Percentiles rank a stretch among this genome's conserved stretches.
Conservation (phyloP, 2,329 filamentous ascomycete species). For the Akanthomyces muscarius region DNA sequence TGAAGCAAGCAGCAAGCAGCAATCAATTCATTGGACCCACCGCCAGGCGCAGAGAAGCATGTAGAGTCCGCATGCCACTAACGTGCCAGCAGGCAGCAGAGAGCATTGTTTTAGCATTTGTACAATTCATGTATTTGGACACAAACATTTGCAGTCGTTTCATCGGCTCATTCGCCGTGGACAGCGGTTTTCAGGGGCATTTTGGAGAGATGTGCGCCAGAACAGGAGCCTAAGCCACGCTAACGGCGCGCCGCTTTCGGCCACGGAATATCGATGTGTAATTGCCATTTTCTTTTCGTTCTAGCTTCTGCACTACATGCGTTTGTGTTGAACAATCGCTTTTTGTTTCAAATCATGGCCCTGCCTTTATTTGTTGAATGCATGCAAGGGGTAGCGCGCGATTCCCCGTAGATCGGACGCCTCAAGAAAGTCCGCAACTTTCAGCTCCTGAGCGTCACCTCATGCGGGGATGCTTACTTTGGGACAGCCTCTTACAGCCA, state of each 20-base stretch:
- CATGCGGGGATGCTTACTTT: too few relatives aligned
- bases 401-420: neutral
- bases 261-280: neutral
- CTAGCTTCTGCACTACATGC: neutral
- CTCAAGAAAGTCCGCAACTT: neutral
- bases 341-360: neutral
- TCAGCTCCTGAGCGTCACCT: neutral
- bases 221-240: neutral
- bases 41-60: neutral
- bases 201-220: neutral
- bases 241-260: neutral
- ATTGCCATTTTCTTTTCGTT: neutral
- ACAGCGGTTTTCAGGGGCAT: neutral
- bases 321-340: constrained; percentile 12
- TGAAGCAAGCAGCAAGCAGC: neutral
- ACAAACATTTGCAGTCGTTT: too few relatives aligned
- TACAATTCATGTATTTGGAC: too few relatives aligned
- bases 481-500: constrained; percentile 22
- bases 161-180: neutral
- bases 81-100: neutral
- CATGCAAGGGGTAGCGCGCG: neutral
- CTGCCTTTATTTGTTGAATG: constrained; percentile 6
- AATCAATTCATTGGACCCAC: neutral
- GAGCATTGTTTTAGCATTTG: neutral
- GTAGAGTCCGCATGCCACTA: neutral